Base-by-base conservation (phyloP, 2,329 filamentous ascomycete genomes). In the Penicillium sp. region DNA sequence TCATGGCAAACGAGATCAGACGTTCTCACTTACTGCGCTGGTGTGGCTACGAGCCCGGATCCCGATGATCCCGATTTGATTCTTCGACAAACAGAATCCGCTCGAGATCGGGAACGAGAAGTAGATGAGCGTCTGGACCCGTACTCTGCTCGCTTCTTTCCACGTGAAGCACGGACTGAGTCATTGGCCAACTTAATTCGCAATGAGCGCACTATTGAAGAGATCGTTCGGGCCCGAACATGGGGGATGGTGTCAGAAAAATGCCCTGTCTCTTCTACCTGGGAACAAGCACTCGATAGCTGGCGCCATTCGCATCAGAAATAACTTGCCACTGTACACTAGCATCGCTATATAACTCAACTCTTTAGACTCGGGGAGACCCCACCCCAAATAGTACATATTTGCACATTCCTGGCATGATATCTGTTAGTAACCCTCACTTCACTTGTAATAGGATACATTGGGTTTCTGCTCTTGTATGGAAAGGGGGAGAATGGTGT, bases 101-200 rank as follows among this genome's bases (percentile, higher is more conserved):
- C 86, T 55, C 84, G 79, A 64, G 85, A 89, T 59, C 80, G 86
- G 46, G 87, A 93, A 66, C 80, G 86, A 50, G 80, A 93, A 0
- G 86, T 97, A 5, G 85, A 97, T 70, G 94, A 97, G 75, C 80
- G 94, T 53, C 72, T 97, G 55, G 94, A 99, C 76, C 94, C 94
- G 2, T 99, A 99, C 70, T 92, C 89, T 10, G 88, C 80, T 7
- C 80, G 93, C 25, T 96, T 90, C 71, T 93, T 93, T 86, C 73
- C 73, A 7, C 66, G 65, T 18, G 91, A 97, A 75, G 81, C 89
- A 15, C 81, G 91, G 60, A 94, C 91, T 0, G 89, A 97, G 74
- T 83, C 82, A 46, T 72, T 99, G 57, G 91, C 91, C 10, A 81
- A 46, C 86, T 81, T 61, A 79, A 92, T 72, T 79, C 82, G 57